These are phyloP conservation scores for Claviceps lovelessii DNA, from an alignment of 2,329 filamentous ascomycete species.

Conservation along the genomic window DNA sequence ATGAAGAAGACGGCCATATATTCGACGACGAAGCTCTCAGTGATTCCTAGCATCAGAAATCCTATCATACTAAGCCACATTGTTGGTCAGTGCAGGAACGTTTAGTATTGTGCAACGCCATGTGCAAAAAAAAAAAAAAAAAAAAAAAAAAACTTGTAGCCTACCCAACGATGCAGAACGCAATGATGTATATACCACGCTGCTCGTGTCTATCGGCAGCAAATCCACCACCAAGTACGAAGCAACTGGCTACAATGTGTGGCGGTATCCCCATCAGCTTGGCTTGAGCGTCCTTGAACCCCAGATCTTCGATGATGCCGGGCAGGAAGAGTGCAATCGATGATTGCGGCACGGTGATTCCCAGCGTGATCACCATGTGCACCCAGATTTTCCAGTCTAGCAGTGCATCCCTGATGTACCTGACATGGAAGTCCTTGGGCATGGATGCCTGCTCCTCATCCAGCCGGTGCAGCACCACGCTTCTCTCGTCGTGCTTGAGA, in stretches of 20 bases:
- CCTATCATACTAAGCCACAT: slow-evolving; percentile 15
- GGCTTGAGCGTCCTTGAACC: slow-evolving; percentile 22
- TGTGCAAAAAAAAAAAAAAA: not conserved
- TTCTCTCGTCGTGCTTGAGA: slow-evolving; percentile 28
- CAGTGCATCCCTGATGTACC: slow-evolving; percentile 40
- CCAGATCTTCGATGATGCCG: slow-evolving; percentile 22
- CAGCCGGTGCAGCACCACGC: slow-evolving; percentile 28
- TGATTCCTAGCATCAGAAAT: slow-evolving; percentile 19
- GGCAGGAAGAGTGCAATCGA: slow-evolving; percentile 25
- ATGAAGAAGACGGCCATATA: slow-evolving; percentile 34
- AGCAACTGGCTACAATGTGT: slow-evolving; percentile 23
- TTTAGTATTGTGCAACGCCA: not conserved
- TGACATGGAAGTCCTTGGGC: slow-evolving; percentile 43
- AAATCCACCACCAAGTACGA: slow-evolving; percentile 26
- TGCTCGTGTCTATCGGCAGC: slow-evolving; percentile 25
- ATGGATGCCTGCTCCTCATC: slow-evolving; percentile 28
- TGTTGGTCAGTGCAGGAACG: not conserved
- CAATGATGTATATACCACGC: slow-evolving; percentile 24
- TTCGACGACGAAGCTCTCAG: slow-evolving; percentile 24
- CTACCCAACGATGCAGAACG: slow-evolving; percentile 22
- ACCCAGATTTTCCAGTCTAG: slow-evolving; percentile 42
- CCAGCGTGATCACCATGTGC: slow-evolving; percentile 48
- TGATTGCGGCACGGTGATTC: slow-evolving; percentile 30
- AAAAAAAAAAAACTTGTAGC: slow-evolving; percentile 4
- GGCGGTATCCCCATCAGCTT: slow-evolving; percentile 26